Evolutionary conservation across 2,329 filamentous ascomycete species (phyloP), one percentile per base, ranked within the genome.

Genomic region (Exserohilum rostratum): DNA sequence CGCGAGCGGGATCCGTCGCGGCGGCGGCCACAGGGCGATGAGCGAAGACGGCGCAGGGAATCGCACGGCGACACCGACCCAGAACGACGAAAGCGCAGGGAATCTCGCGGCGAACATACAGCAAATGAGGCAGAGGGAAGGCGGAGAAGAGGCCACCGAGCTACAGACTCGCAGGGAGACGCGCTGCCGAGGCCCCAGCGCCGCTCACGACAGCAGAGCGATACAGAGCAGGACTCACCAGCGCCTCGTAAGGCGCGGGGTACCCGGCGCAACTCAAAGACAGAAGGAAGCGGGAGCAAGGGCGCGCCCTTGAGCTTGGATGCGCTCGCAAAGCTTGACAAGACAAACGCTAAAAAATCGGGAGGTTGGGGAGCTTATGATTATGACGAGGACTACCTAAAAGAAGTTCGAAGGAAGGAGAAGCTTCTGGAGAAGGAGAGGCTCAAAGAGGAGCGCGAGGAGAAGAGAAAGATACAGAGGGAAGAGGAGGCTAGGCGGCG

Each of bases 261-360:
- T n/a, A 60, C 63, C 18, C 55, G 61, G 20, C 60, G 64, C 53
- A 65, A 66, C 37, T 65, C 62, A 20, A 62, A 57, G 1, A 64
- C 68, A 22, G 64, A 65, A 37, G 67, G 69, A 15, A 72, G 69
- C 29, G 65, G 65, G 5, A 70, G 62, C 51, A 48, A 59, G 7
- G 50, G 50, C 29, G 74, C 74, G 34, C 71, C 74, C 43, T 62
- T 82, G 65, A 86, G 67, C 73, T 78, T 75, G 56, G 83, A 85
- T 63, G 86, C 88, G 5, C 75, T 93, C 44, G 87, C 87, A 11
- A 85, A 86, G 66, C 74, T 93, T 42, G 83, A 91, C 64, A 80
- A 84, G 45, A 76, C 84, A 49, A 87, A 90, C 72, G 79, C 82
- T 22, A 82, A 85, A 58, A 79, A 78, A 53, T 61, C 66, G 1